Evolutionary conservation across 2,329 filamentous ascomycete genomes (phyloP).

Genomic region (Pseudogymnoascus sp.): DNA sequence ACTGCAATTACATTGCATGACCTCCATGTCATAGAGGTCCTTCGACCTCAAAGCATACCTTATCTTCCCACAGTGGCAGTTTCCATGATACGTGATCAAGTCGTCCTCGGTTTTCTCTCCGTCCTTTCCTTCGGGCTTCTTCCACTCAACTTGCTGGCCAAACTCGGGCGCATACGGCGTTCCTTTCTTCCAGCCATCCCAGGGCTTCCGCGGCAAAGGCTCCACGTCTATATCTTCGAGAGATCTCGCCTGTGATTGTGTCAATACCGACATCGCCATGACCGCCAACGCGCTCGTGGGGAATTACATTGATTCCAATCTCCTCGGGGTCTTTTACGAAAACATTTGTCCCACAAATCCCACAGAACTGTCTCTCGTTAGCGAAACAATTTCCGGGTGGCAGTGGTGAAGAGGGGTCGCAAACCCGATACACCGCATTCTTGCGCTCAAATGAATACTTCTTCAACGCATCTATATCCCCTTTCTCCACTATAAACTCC

Average conservation of each 20-base stretch:
- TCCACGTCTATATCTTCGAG: constrained; percentile 11
- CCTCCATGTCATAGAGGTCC: constrained; percentile 17
- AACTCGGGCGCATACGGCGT: constrained; percentile 2
- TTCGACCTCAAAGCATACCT: constrained; percentile 18
- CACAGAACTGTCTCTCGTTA: neutral
- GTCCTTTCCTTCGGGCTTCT: neutral
- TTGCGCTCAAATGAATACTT: neutral
- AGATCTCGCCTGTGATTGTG: constrained; percentile 5
- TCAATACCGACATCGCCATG: neutral
- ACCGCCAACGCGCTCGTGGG: neutral
- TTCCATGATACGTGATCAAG: constrained; percentile 19
- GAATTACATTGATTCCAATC: neutral
- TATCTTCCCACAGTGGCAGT: constrained; percentile 25
- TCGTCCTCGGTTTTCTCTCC: neutral
- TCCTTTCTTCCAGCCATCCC: constrained; percentile 2
- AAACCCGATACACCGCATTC: neutral
- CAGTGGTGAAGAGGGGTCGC: neutral
- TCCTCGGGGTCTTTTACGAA: neutral
- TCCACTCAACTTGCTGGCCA: neutral
- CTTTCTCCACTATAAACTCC: neutral
- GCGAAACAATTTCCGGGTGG: neutral
- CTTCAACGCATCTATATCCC: neutral
- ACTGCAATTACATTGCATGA: constrained; percentile 24
- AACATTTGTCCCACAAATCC: neutral
- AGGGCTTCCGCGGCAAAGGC: neutral